Evolutionary conservation across 1,284 basidiomycete genomes (phyloP).

Genomic region (Boletus austroedulis): DNA sequence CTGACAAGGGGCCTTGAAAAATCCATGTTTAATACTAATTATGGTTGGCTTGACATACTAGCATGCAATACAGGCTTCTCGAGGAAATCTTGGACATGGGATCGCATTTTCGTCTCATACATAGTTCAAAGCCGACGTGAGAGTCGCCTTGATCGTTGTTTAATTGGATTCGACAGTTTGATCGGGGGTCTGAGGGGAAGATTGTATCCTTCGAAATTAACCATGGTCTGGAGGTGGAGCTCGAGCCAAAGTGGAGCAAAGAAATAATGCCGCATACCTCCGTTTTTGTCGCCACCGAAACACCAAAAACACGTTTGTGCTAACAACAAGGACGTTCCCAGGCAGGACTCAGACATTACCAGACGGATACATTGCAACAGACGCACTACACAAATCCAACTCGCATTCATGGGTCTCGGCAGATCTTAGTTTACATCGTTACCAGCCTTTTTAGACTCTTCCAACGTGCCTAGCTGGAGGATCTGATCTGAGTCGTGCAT

Average conservation of each 20-base stretch:
- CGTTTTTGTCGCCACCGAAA: constrained; percentile 59
- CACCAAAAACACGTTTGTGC: constrained; percentile 67
- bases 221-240: constrained; percentile 67
- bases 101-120: constrained; percentile 36
- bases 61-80: constrained; percentile 22
- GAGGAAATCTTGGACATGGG: constrained; percentile 24
- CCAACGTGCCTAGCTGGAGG: no score
- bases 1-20: constrained; percentile 35
- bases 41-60: constrained; percentile 23
- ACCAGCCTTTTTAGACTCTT: no score
- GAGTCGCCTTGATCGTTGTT: constrained; percentile 65
- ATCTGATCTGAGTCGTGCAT: no score
- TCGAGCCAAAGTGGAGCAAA: background rate
- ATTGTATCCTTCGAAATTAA: constrained; percentile 80
- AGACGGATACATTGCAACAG: no score
- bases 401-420: no score
- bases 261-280: no score
- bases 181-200: constrained; percentile 61
- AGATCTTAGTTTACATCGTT: no score
- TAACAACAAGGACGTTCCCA: constrained; percentile 53
- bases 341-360: constrained; percentile 57
- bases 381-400: no score
- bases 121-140: constrained; percentile 83
- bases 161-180: constrained; percentile 62
- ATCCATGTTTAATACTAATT: background rate